Conservation (phyloP, 2,329 filamentous ascomycete genomes). For the Neospermospora avenae region DNA sequence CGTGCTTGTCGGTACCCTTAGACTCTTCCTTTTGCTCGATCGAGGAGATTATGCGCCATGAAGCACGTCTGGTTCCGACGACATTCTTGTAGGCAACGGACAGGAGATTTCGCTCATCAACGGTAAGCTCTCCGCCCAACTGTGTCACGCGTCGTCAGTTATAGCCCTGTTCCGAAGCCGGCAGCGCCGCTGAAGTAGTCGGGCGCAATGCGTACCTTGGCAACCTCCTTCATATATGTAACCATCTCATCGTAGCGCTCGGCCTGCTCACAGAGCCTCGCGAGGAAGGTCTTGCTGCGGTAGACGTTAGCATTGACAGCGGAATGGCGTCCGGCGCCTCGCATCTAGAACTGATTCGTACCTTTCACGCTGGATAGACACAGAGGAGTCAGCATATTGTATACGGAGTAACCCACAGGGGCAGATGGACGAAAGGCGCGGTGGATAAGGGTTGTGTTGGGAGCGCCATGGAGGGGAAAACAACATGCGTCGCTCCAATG, state of each 20-base stretch:
- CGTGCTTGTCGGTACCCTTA: slow-evolving; percentile 95
- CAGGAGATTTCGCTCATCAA: slow-evolving; percentile 98
- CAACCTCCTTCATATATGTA: slow-evolving; percentile 99
- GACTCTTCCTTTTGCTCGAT: slow-evolving; percentile 99
- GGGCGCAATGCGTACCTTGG: slow-evolving; percentile 61
- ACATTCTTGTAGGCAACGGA: slow-evolving; percentile 99
- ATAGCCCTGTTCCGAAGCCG: slow-evolving; percentile 6
- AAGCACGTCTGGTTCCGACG: slow-evolving; percentile 94
- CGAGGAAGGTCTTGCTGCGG: slow-evolving; percentile 96
- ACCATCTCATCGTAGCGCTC: slow-evolving; percentile 99
- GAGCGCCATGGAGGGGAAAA: slow-evolving; percentile 23
- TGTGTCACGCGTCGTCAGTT: slow-evolving; percentile 33
- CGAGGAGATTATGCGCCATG: slow-evolving; percentile 98
- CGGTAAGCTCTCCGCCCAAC: slow-evolving; percentile 73
- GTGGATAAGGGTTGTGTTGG: slow-evolving; percentile 26
- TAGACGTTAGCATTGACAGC: slow-evolving; percentile 25
- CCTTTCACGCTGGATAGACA: slow-evolving; percentile 35
- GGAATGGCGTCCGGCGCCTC: slow-evolving; percentile 4
- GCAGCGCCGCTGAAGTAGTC: slow-evolving; percentile 24
- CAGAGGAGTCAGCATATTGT: slow-evolving; percentile 24
- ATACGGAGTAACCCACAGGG: slow-evolving; percentile 10
- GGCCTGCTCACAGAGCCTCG: slow-evolving; percentile 99
- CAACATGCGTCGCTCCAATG: slow-evolving; percentile 16
- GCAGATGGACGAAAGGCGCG: slow-evolving; percentile 20
- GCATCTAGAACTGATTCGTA: slow-evolving; percentile 19